Evolutionary conservation across 2,329 filamentous ascomycete genomes (phyloP).

Genomic region (Aurifilum marmelostoma): DNA sequence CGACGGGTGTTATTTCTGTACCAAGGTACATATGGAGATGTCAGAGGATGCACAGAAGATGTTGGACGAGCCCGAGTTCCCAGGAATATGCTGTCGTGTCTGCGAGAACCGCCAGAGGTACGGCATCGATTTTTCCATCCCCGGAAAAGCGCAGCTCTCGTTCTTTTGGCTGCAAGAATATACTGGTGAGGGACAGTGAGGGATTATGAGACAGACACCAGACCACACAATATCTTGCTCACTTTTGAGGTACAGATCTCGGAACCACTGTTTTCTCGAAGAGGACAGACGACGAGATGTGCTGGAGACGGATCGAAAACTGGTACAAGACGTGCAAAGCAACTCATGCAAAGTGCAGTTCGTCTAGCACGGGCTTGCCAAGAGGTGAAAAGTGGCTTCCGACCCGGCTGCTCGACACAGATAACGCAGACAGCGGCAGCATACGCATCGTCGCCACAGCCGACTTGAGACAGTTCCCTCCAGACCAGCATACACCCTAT

Average conservation of each 20-base stretch:
- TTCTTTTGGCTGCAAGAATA: slow-evolving; percentile 10
- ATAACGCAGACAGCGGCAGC: neutral
- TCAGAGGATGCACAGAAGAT: neutral
- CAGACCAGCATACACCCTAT: neutral
- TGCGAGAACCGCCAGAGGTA: slow-evolving; percentile 4
- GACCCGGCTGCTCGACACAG: slow-evolving; percentile 5
- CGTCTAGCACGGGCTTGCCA: neutral
- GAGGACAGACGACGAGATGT: slow-evolving; percentile 1
- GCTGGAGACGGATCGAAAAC: slow-evolving; percentile 2
- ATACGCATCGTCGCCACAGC: neutral
- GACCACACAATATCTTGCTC: neutral
- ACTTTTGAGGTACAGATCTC: neutral
- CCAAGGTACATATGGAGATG: neutral
- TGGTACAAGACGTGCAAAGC: slow-evolving; percentile 7
- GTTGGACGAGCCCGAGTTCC: neutral
- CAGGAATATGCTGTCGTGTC: neutral
- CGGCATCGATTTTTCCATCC: slow-evolving; percentile 9
- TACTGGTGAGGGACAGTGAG: neutral
- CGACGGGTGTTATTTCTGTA: slow-evolving; percentile 7
- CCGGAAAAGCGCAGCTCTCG: neutral
- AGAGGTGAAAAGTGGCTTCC: neutral
- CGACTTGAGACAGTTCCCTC: neutral
- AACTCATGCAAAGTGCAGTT: neutral
- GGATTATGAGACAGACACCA: neutral
- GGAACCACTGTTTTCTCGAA: neutral